Conservation (phyloP, 805 yeast species). For the Candida ascalaphidarum region DNA sequence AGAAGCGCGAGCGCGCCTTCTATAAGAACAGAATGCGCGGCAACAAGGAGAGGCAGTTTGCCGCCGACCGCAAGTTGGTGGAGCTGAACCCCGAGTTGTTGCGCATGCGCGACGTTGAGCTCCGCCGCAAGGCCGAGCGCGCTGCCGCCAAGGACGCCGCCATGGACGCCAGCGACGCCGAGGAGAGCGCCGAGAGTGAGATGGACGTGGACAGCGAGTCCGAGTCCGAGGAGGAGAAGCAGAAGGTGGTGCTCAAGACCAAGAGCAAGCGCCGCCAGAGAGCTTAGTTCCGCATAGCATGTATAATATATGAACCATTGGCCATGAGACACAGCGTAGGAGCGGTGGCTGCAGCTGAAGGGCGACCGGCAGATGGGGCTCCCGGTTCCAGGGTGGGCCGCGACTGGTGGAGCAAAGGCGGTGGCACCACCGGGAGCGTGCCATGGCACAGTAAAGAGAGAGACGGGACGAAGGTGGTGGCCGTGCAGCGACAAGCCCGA, state of each 20-base stretch:
- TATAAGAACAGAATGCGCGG: slow-evolving; percentile 99
- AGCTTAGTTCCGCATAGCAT: too few relatives aligned
- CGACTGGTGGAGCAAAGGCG: too few relatives aligned
- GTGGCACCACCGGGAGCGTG: too few relatives aligned
- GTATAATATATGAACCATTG: too few relatives aligned
- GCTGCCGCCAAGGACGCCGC: slow-evolving; percentile 50
- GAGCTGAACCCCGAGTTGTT: slow-evolving; percentile 83
- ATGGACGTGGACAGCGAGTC: slow-evolving; percentile 43
- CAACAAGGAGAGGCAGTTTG: slow-evolving; percentile 80
- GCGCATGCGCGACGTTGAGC: slow-evolving; percentile 88
- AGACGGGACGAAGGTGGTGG: too few relatives aligned
- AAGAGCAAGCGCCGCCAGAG: slow-evolving; percentile 13
- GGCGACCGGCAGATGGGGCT: too few relatives aligned
- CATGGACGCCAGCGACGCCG: slow-evolving; percentile 32
- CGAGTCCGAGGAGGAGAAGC: slow-evolving; percentile 39
- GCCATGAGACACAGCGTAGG: too few relatives aligned
- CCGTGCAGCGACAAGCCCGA: too few relatives aligned
- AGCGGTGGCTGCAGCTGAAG: too few relatives aligned
- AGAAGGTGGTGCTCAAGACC: slow-evolving; percentile 52
- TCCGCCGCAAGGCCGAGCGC: slow-evolving; percentile 67
- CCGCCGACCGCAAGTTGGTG: slow-evolving; percentile 80
- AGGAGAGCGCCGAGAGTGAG: slow-evolving; percentile 31
- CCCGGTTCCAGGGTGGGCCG: too few relatives aligned
- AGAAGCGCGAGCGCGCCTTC: slow-evolving; percentile 95
- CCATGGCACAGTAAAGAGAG: too few relatives aligned